Conservation (phyloP, 1,139 yeast genomes). For the Kodamaea suecica region DNA sequence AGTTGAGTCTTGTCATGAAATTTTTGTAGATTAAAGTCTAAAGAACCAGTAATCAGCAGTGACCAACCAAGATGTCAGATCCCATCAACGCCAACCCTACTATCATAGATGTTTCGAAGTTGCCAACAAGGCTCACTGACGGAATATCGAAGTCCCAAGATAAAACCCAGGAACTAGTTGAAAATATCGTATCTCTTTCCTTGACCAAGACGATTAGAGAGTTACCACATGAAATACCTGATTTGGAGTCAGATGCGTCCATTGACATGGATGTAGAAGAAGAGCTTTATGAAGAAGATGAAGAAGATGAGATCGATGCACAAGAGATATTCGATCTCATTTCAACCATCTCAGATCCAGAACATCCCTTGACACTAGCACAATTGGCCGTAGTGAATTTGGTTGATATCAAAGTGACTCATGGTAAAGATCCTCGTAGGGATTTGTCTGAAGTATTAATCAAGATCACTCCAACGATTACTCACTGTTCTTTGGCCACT, state of each 20-base stretch:
- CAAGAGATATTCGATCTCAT: constrained; percentile 61
- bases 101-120: constrained; percentile 66
- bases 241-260: constrained; percentile 26
- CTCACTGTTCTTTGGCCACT: constrained; percentile 96
- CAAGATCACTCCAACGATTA: constrained; percentile 92
- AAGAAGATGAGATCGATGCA: constrained; percentile 63
- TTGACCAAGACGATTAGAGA: constrained; percentile 11
- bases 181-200: constrained; percentile 24
- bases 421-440: constrained; percentile 43
- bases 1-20: no score
- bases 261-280: constrained; percentile 11
- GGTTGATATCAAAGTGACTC: constrained; percentile 68
- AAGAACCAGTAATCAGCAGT: no score
- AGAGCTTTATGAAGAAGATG: constrained; percentile 30
- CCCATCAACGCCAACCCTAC: constrained; percentile 92
- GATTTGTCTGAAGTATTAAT: constrained; percentile 75
- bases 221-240: constrained; percentile 20
- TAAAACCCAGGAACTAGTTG: constrained; percentile 19
- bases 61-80: no score
- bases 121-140: constrained; percentile 62
- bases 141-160: constrained; percentile 11
- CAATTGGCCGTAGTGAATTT: constrained; percentile 92
- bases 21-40: no score
- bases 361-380: constrained; percentile 92
- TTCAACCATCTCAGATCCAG: constrained; percentile 92